A percentile compares a stretch with the other conserved stretches of the same genome.
Evolutionary conservation across 2,329 filamentous ascomycete species (phyloP).

Genomic region (Aspergillus sp.): DNA sequence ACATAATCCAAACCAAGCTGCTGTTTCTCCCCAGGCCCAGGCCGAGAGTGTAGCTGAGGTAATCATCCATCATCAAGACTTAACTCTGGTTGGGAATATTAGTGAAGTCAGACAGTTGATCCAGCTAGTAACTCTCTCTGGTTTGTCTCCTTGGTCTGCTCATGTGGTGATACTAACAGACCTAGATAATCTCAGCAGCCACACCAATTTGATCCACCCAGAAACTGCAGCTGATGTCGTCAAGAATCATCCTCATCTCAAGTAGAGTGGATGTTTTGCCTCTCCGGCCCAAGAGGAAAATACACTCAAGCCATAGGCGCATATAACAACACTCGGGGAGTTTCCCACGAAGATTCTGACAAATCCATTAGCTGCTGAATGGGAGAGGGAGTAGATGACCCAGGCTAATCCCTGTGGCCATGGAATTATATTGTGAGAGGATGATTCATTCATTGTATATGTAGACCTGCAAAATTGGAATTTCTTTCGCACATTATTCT

Average conservation of each 20-base stretch:
- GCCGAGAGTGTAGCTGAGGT: slow-evolving; percentile 63
- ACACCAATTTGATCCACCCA: slow-evolving; percentile 23
- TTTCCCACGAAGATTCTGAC: too few relatives aligned
- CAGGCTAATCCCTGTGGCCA: too few relatives aligned
- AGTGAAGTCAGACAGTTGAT: slow-evolving; percentile 58
- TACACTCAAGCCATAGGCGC: slow-evolving; percentile 60
- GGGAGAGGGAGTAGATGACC: too few relatives aligned
- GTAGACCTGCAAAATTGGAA: too few relatives aligned
- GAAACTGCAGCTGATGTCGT: slow-evolving; percentile 54
- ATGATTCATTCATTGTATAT: too few relatives aligned
- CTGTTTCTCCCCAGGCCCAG: slow-evolving; percentile 41
- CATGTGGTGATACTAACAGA: not conserved
- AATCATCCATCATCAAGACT: slow-evolving; percentile 65
- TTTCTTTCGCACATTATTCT: too few relatives aligned
- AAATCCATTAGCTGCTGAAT: too few relatives aligned
- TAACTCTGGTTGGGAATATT: slow-evolving; percentile 58
- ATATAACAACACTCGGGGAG: slow-evolving; percentile 11
- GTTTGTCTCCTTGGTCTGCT: not conserved
- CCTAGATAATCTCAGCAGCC: not conserved
- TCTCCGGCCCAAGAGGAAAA: slow-evolving; percentile 55
- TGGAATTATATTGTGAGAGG: too few relatives aligned
- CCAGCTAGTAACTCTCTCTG: slow-evolving; percentile 57
- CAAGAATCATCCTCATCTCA: slow-evolving; percentile 47
- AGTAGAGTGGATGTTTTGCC: slow-evolving; percentile 62
- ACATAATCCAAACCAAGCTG: slow-evolving; percentile 12